Conservation (phyloP, 495 filamentous ascomycete genomes). For the Lophiotrema nucula region DNA sequence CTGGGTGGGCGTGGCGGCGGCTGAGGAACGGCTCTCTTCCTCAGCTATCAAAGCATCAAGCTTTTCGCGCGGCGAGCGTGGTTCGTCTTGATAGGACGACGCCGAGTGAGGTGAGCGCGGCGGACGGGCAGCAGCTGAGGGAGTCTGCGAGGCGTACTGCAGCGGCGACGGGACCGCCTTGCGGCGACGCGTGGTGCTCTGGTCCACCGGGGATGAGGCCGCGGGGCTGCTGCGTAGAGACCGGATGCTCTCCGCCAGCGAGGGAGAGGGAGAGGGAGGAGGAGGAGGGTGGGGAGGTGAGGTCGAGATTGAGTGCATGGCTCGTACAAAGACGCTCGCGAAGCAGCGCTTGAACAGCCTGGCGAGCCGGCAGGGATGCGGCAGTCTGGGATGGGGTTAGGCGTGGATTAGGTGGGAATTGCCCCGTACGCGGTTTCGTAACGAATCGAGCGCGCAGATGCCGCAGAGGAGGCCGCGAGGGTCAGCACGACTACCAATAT, state of each 20-base stretch:
- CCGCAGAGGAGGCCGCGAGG: background rate
- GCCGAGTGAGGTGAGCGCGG: constrained; percentile 16
- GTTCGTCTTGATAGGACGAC: constrained; percentile 25
- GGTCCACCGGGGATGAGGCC: constrained; percentile 15
- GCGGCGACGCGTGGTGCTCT: constrained; percentile 2
- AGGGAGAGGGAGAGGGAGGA: constrained; percentile 7
- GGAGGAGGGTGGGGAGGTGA: background rate
- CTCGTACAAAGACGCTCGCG: background rate
- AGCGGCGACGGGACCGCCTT: constrained; percentile 27
- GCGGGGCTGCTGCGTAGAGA: constrained; percentile 20
- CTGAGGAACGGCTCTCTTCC: constrained; percentile 19
- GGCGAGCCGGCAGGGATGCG: constrained; percentile 14
- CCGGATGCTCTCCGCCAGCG: constrained; percentile 27
- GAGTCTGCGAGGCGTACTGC: constrained; percentile 4
- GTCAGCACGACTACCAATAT: background rate
- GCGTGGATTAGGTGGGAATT: constrained; percentile 1
- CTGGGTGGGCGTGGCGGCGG: constrained; percentile 15
- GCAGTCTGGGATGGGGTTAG: constrained; percentile 19
- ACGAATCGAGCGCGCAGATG: background rate
- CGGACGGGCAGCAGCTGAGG: constrained; percentile 5
- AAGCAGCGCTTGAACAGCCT: constrained; percentile 24
- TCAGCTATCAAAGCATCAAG: constrained; percentile 37
- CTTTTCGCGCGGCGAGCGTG: constrained; percentile 37
- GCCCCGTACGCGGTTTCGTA: background rate
- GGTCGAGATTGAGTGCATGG: background rate